Evolutionary conservation across 2,329 filamentous ascomycete genomes (phyloP).

Genomic region (Alternaria sp.): DNA sequence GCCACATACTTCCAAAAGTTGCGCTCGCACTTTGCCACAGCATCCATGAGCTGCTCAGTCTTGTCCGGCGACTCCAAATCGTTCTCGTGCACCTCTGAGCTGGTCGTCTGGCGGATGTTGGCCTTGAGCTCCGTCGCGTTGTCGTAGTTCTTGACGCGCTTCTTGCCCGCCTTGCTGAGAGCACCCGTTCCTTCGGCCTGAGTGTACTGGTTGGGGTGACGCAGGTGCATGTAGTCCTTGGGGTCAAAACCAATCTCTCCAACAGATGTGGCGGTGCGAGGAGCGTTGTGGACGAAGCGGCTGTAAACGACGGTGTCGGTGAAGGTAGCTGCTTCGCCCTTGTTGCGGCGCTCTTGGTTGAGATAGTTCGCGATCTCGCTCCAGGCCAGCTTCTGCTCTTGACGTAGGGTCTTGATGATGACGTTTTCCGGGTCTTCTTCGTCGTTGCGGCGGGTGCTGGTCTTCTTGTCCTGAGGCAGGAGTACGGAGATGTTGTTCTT

Average conservation of each 20-base stretch:
- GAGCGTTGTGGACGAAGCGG: conserved; percentile 47
- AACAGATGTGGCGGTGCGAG: conserved; percentile 30
- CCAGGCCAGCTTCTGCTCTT: conserved; percentile 38
- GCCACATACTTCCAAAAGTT: conserved; percentile 47
- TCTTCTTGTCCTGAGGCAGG: conserved; percentile 11
- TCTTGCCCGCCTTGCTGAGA: conserved; percentile 28
- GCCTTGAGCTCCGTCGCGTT: conserved; percentile 34
- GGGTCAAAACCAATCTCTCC: conserved; percentile 45
- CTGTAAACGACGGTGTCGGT: conserved; percentile 49
- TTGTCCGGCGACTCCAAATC: conserved; percentile 31
- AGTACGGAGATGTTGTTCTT: conserved; percentile 25
- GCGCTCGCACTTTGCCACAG: conserved; percentile 38
- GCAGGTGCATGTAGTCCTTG: conserved; percentile 47
- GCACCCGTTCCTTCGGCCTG: conserved; percentile 5
- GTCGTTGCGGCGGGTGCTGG: not conserved
- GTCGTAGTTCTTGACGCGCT: conserved; percentile 35
- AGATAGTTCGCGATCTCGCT: conserved; percentile 38
- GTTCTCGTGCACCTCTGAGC: conserved; percentile 10
- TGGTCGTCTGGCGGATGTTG: conserved; percentile 30
- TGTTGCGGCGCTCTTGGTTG: conserved; percentile 33
- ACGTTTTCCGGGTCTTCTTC: conserved; percentile 45
- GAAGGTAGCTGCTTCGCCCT: conserved; percentile 27
- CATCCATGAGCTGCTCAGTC: conserved; percentile 39
- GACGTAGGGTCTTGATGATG: conserved; percentile 45
- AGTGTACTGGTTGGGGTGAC: conserved; percentile 27